A percentile compares a stretch with the other conserved stretches of the same genome.
These are phyloP conservation scores for Phaeosphaeriaceae sp. DNA, from an alignment of 2,329 filamentous ascomycete species.

Conservation along the genomic window DNA sequence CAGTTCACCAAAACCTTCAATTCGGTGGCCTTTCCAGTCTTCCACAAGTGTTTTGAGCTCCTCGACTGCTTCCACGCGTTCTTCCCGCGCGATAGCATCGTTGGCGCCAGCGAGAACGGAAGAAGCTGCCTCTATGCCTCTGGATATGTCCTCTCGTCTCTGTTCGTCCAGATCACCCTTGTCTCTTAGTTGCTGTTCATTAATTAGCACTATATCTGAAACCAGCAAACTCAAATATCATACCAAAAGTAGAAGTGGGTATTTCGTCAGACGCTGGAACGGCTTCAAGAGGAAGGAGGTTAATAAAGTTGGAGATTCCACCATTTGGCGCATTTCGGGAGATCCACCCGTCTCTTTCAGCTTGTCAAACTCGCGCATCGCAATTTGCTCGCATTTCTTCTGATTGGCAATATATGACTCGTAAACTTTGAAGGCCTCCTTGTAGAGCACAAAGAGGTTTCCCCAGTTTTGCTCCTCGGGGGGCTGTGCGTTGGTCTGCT, in stretches of 20 bases:
- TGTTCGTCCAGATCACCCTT: constrained; percentile 76
- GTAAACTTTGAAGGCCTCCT: constrained; percentile 89
- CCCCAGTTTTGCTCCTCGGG: constrained; percentile 87
- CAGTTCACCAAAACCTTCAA: constrained; percentile 89
- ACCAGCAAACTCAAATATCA: constrained; percentile 21
- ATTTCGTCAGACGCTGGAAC: constrained; percentile 94
- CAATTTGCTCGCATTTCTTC: constrained; percentile 84
- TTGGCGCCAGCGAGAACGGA: constrained; percentile 85
- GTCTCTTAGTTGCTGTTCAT: constrained; percentile 76
- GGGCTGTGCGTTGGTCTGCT: constrained; percentile 88
- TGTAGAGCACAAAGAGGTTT: constrained; percentile 83
- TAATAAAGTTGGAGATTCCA: constrained; percentile 83
- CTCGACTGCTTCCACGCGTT: constrained; percentile 80
- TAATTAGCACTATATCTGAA: constrained; percentile 6
- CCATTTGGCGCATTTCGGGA: constrained; percentile 69
- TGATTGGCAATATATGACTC: constrained; percentile 98
- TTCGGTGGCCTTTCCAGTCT: constrained; percentile 93
- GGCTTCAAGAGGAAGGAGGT: constrained; percentile 95
- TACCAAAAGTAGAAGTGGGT: constrained; percentile 87
- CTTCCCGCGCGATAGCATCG: constrained; percentile 85
- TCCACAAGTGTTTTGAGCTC: constrained; percentile 85
- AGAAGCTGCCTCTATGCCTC: constrained; percentile 81
- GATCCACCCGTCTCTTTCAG: constrained; percentile 75
- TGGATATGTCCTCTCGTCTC: constrained; percentile 72
- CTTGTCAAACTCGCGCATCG: constrained; percentile 84